These are phyloP conservation scores for Capsicum chinense DNA, from an alignment of 257 asterid species.

Conservation along the genomic window DNA sequence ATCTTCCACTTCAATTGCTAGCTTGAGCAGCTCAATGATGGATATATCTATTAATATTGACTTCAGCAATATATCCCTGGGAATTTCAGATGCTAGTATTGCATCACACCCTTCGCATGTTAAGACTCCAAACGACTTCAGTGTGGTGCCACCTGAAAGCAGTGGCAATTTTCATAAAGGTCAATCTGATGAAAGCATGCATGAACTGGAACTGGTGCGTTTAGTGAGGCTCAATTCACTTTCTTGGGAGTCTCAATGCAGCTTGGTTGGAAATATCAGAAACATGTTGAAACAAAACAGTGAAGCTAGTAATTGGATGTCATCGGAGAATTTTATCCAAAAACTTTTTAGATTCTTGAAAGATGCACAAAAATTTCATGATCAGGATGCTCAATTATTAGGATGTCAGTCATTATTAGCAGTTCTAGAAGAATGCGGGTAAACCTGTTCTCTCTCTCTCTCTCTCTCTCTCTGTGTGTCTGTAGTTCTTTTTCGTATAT, in stretches of 20 bases:
- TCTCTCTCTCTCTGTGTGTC: not conserved
- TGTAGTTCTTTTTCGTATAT: not conserved
- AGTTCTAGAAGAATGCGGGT: slow-evolving; percentile 72
- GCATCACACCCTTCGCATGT: slow-evolving; percentile 39
- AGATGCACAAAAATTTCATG: slow-evolving; percentile 56
- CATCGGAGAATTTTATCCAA: slow-evolving; percentile 42
- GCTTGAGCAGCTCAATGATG: slow-evolving; percentile 69
- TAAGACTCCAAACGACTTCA: slow-evolving; percentile 34
- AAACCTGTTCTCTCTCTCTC: slow-evolving; percentile 31
- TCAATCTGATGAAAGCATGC: slow-evolving; percentile 26
- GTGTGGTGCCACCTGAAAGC: slow-evolving; percentile 16
- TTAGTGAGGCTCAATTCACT: slow-evolving; percentile 52
- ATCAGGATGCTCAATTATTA: slow-evolving; percentile 62
- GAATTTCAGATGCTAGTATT: slow-evolving; percentile 43
- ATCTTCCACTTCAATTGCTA: slow-evolving; percentile 65
- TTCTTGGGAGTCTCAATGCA: slow-evolving; percentile 73
- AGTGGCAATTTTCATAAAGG: slow-evolving; percentile 26
- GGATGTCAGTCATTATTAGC: slow-evolving; percentile 70
- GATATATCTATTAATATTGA: slow-evolving; percentile 65
- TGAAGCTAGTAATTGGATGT: slow-evolving; percentile 42
- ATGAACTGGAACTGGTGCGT: slow-evolving; percentile 44
- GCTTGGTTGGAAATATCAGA: slow-evolving; percentile 51
- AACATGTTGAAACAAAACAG: slow-evolving; percentile 42
- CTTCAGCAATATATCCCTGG: slow-evolving; percentile 58
- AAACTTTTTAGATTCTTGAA: slow-evolving; percentile 59